Conservation (phyloP, 2,329 filamentous ascomycete genomes). For the Colletotrichum cordylinicola region DNA sequence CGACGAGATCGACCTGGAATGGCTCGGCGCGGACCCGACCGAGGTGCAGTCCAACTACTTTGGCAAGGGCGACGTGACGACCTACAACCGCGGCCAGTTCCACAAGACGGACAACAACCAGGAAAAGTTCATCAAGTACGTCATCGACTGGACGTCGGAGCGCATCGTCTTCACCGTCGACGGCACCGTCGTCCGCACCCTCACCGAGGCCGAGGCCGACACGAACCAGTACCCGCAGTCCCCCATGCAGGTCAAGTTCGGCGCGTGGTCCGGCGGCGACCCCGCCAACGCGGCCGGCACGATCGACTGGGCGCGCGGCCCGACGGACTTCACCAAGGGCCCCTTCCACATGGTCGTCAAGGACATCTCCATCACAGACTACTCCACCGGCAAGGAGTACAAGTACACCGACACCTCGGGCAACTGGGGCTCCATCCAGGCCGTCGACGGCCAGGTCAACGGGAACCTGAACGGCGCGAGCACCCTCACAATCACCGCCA, state of each 20-base stretch:
- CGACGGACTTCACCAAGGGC: conserved; percentile 81
- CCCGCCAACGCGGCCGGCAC: conserved; percentile 79
- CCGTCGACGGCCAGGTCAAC: conserved; percentile 80
- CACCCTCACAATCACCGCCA: conserved; percentile 55
- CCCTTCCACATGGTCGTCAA: conserved; percentile 88
- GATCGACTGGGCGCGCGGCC: conserved; percentile 86
- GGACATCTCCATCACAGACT: conserved; percentile 81
- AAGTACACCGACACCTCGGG: conserved; percentile 80
- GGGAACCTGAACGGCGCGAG: conserved; percentile 65
- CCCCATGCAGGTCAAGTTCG: conserved; percentile 93
- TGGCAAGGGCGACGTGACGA: conserved; percentile 84
- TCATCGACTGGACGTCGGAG: conserved; percentile 86
- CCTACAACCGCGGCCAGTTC: conserved; percentile 88
- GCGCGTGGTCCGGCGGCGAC: conserved; percentile 92
- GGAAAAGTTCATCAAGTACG: conserved; percentile 81
- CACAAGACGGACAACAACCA: conserved; percentile 76
- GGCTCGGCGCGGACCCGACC: conserved; percentile 78
- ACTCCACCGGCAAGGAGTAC: conserved; percentile 90
- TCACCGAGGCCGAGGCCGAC: conserved; percentile 73
- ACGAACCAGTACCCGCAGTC: conserved; percentile 87
- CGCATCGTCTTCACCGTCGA: conserved; percentile 89
- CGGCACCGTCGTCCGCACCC: conserved; percentile 76
- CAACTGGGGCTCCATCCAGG: conserved; percentile 80
- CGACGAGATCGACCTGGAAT: conserved; percentile 98
- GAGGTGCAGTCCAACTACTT: conserved; percentile 98